Conservation (phyloP, 371 early-diverging fungal species). For the Parasitella parasitica region DNA sequence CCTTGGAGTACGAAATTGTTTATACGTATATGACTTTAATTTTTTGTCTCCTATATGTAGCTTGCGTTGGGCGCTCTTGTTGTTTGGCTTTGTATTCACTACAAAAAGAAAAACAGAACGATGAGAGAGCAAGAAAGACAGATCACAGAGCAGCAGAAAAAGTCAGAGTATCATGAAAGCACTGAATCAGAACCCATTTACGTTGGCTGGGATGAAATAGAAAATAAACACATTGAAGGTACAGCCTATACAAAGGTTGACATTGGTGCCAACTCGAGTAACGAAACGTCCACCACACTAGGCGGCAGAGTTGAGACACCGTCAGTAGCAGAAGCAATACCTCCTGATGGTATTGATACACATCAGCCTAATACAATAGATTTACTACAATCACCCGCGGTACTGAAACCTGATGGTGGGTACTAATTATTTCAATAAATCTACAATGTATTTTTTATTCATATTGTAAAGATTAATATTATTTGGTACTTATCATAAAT, state of each 20-base stretch:
- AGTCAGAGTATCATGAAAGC: not conserved
- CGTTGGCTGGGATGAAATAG: constrained; percentile 9
- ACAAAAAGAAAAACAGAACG: not conserved
- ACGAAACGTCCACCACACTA: not conserved
- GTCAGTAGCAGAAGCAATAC: not conserved
- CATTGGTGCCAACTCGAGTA: not conserved
- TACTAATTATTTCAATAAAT: not conserved
- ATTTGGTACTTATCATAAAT: too few species aligned
- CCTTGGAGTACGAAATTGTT: not conserved
- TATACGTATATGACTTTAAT: too few species aligned
- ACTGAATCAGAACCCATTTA: not conserved
- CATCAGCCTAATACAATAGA: not conserved
- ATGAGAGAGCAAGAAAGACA: not conserved
- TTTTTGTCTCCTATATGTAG: not conserved
- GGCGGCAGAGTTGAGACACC: not conserved
- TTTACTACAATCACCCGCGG: not conserved
- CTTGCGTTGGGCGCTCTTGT: not conserved
- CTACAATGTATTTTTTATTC: not conserved
- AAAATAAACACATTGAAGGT: constrained; percentile 1
- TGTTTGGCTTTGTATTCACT: not conserved
- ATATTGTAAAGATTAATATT: not conserved
- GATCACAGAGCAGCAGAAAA: not conserved
- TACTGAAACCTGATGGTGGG: not conserved
- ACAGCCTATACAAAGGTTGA: too few species aligned
- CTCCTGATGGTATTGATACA: not conserved